Conservation (phyloP, 2,329 filamentous ascomycete species). For the Cordyceps fumosorosea region DNA sequence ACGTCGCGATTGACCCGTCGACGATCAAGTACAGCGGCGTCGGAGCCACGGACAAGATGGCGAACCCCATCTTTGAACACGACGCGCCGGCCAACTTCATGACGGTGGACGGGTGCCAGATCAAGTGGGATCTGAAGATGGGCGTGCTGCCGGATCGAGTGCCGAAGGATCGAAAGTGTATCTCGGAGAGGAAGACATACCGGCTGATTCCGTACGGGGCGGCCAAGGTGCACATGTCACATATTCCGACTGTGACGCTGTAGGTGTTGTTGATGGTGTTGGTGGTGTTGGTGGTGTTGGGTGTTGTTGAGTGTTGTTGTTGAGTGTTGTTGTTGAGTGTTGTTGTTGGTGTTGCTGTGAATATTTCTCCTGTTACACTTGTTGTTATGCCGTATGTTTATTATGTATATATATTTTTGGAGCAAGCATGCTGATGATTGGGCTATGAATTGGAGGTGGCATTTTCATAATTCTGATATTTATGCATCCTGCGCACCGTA, state of each 20-base stretch:
- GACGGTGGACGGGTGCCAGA: constrained; percentile 31
- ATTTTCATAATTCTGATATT: background rate
- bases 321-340: too few relatives aligned
- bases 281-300: background rate
- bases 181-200: constrained; percentile 25
- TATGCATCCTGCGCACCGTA: background rate
- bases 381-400: background rate
- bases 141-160: constrained; percentile 26
- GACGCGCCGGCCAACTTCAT: constrained; percentile 29
- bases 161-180: constrained; percentile 16
- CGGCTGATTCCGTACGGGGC: constrained; percentile 38
- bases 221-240: constrained; percentile 37
- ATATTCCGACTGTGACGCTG: constrained; percentile 17
- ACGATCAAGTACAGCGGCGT: constrained; percentile 21
- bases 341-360: background rate
- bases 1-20: constrained; percentile 23
- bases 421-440: background rate
- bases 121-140: constrained; percentile 27
- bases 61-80: constrained; percentile 21
- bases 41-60: constrained; percentile 21
- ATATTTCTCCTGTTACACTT: background rate
- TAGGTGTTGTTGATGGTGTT: background rate
- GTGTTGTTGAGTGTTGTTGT: too few relatives aligned
- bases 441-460: background rate
- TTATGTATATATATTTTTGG: background rate